Evolutionary conservation across 73 alveolate species (phyloP).

Genomic region (Symbiodinium pilosum): DNA sequence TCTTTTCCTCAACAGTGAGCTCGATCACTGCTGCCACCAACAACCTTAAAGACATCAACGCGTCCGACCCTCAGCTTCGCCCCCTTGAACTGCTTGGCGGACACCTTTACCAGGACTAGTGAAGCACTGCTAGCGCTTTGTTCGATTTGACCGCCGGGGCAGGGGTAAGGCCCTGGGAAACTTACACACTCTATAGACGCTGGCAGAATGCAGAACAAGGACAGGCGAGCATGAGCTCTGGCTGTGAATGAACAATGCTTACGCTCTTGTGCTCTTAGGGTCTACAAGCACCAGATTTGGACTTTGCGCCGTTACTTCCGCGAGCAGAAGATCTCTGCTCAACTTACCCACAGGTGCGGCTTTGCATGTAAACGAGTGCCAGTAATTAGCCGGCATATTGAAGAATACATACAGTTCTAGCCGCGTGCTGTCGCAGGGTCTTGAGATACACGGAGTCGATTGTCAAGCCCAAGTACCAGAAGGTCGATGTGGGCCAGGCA

Average conservation of each 20-base stretch:
- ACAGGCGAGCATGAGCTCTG: no score
- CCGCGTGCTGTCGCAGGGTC: slow-evolving; percentile 27
- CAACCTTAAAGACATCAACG: slow-evolving; percentile 76
- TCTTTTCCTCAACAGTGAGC: slow-evolving; percentile 71
- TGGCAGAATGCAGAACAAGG: no score
- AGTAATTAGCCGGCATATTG: not conserved
- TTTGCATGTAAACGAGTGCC: not conserved
- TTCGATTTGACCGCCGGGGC: no score
- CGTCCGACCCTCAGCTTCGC: slow-evolving; percentile 27
- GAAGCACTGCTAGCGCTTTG: no score
- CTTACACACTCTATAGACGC: no score
- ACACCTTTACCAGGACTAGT: no score
- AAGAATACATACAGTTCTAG: no score
- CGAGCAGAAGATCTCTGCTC: slow-evolving; percentile 74
- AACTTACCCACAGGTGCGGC: slow-evolving; percentile 38
- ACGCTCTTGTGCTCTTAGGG: not conserved
- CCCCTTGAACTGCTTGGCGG: no score
- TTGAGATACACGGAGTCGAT: slow-evolving; percentile 73
- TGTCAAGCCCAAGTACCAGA: slow-evolving; percentile 89
- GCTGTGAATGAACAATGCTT: no score
- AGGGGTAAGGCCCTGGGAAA: no score
- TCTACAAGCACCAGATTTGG: slow-evolving; percentile 94
- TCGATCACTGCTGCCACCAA: slow-evolving; percentile 85
- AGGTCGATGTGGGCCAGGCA: slow-evolving; percentile 84
- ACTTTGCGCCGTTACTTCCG: slow-evolving; percentile 91